Evolutionary conservation across 106 monocot species (phyloP), one percentile per base, ranked within the genome.

Genomic region (Cymbidium sinense): DNA sequence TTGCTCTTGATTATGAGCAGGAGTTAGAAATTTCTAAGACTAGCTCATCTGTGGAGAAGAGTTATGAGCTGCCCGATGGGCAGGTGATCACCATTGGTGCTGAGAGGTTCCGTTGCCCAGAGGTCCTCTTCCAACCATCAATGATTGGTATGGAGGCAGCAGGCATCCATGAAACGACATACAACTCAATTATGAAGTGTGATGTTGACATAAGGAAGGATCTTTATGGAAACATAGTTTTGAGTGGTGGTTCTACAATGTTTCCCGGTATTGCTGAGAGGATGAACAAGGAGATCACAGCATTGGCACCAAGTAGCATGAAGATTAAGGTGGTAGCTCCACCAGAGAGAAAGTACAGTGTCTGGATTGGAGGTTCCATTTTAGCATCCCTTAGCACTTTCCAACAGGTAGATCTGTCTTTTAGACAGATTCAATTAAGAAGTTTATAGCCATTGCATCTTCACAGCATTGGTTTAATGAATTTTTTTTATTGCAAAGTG

Each of bases 281-380:
- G 10, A 43, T 43, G 43, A 43, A 43, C 43, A 43, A 43, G 10
- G 10, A 43, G 43, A 43, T 43, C 43, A 43, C 43, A 1, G 10
- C 43, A 9, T 43, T 43, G 7, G 43, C 10, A 1, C 1, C 11
- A 9, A 43, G 43, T 11, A 43, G 43, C 6, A 43, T 43, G 43
- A 11, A 43, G 43, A 43, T 43, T 21, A 74, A 74, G 44, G 74
- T 74, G 44, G 74, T 74, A 10, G 74, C 74, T 74, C 74, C 74
- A 11, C 74, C 74, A 7, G 74, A 74, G 35, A 74, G 74, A 44
- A 74, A 74, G 74, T 74, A 74, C 27, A 74, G 74, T 47, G 74
- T 74, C 20, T 74, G 74, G 74, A 74, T 74, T 47, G 74, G 74
- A 23, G 74, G 74, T 43, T 74, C 74, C 20, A 74, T 74, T 11